These are phyloP conservation scores for Naegleria lovaniensis DNA, from an alignment of 208 protist species.

Conservation along the genomic window DNA sequence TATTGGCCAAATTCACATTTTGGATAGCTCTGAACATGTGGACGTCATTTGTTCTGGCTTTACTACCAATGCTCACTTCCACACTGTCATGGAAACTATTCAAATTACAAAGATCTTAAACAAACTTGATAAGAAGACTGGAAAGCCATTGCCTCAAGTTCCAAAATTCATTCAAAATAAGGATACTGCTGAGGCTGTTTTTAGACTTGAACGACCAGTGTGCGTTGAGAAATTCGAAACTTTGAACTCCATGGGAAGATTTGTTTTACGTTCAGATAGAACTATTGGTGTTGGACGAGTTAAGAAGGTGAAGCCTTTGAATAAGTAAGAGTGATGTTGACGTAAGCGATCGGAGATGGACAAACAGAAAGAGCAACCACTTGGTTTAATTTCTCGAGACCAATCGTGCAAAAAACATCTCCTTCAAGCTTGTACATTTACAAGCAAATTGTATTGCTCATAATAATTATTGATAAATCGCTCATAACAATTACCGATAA, in stretches of 20 bases:
- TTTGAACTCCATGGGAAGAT: background rate
- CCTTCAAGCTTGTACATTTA: too few relatives aligned
- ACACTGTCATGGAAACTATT: background rate
- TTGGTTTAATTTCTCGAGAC: too few relatives aligned
- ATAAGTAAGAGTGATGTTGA: background rate
- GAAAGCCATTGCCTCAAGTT: background rate
- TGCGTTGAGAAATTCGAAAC: conserved; percentile 19
- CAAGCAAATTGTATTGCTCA: too few relatives aligned
- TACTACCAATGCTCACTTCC: background rate
- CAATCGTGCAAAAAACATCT: too few relatives aligned
- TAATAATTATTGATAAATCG: too few relatives aligned
- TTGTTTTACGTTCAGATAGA: background rate
- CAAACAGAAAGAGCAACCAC: too few relatives aligned
- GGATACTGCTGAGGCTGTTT: background rate
- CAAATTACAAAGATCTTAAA: background rate
- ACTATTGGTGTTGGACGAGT: conserved; percentile 23
- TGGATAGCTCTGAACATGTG: background rate
- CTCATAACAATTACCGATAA: too few relatives aligned
- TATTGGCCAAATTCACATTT: conserved; percentile 7
- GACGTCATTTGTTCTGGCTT: background rate
- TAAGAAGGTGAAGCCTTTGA: background rate
- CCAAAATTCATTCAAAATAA: background rate
- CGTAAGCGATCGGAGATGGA: too few relatives aligned
- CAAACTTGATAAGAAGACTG: conserved; percentile 14
- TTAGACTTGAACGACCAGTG: background rate